Evolutionary conservation across 2,329 filamentous ascomycete species (phyloP).

Genomic region (Arthrobotrys iridis): DNA sequence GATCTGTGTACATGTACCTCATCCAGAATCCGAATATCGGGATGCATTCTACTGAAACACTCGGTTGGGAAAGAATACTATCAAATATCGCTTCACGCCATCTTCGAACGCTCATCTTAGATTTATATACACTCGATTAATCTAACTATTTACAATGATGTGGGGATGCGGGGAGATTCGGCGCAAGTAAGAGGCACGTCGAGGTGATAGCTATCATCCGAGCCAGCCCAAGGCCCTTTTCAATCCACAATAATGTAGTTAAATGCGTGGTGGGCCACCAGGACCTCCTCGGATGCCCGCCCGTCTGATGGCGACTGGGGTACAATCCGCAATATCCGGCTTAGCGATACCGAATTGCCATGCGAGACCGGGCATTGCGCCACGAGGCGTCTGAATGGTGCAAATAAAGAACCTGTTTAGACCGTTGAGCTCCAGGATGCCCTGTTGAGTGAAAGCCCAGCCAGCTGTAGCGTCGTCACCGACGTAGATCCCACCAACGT

Average conservation of each 20-base stretch:
- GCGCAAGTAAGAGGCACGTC: too few relatives aligned
- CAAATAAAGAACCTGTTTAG: slow-evolving; percentile 31
- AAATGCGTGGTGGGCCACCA: neutral
- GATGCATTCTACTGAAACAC: too few relatives aligned
- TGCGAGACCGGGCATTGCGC: slow-evolving; percentile 16
- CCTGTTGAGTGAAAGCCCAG: slow-evolving; percentile 17
- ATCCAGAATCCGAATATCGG: too few relatives aligned
- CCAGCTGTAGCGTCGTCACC: slow-evolving; percentile 5
- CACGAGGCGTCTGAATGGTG: slow-evolving; percentile 22
- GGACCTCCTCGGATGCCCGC: neutral
- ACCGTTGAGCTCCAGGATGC: slow-evolving; percentile 4
- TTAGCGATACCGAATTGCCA: slow-evolving; percentile 23
- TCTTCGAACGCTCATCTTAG: too few relatives aligned
- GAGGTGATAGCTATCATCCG: too few relatives aligned
- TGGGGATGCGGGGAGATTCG: too few relatives aligned
- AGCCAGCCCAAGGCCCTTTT: too few relatives aligned
- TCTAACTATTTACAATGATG: slow-evolving; percentile 3
- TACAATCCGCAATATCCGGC: slow-evolving; percentile 19
- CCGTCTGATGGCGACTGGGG: slow-evolving; percentile 2
- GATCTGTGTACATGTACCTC: too few relatives aligned
- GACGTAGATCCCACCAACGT: slow-evolving; percentile 27
- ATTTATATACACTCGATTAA: neutral
- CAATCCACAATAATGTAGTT: too few relatives aligned
- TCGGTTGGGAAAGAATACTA: too few relatives aligned
- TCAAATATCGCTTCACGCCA: too few relatives aligned